These are phyloP conservation scores for Exobasidium cylindrosporum DNA, from an alignment of 1,284 basidiomycete genomes.

Conservation along the genomic window DNA sequence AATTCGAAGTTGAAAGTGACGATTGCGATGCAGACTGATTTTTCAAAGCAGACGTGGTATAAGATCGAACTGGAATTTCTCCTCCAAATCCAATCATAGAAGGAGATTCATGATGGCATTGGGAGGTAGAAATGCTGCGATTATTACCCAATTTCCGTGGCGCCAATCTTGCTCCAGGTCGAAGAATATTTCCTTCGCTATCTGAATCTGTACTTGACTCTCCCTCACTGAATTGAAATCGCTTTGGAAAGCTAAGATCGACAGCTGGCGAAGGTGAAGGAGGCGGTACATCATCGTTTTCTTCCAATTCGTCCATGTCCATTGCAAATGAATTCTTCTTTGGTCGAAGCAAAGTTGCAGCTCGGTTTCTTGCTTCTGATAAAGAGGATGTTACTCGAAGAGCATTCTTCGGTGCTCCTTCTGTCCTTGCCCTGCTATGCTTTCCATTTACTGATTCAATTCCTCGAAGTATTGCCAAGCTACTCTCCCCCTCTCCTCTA, in stretches of 20 bases:
- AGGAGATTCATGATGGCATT: neutral
- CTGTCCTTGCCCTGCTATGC: neutral
- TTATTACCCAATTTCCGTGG: neutral
- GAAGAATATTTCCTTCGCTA: conserved; percentile 22
- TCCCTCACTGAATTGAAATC: neutral
- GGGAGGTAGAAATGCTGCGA: conserved; percentile 10
- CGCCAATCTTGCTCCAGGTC: conserved; percentile 21
- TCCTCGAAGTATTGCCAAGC: neutral
- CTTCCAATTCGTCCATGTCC: neutral
- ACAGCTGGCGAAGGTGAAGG: conserved; percentile 34
- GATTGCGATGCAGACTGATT: neutral
- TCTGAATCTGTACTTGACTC: conserved; percentile 10
- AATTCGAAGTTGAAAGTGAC: neutral
- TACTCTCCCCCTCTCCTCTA: conserved; percentile 19
- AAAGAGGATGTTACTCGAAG: neutral
- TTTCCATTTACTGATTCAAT: neutral
- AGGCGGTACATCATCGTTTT: conserved; percentile 16
- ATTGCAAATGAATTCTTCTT: neutral
- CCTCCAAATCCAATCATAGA: conserved; percentile 8
- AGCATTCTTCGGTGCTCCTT: neutral
- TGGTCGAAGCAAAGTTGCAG: conserved; percentile 6
- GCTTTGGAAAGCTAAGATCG: conserved; percentile 20
- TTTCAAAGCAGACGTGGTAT: conserved; percentile 4
- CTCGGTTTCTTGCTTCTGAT: neutral
- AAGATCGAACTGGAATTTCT: neutral